Conservation (phyloP, 1,139 yeast genomes). For the Kazachstania sp. region DNA sequence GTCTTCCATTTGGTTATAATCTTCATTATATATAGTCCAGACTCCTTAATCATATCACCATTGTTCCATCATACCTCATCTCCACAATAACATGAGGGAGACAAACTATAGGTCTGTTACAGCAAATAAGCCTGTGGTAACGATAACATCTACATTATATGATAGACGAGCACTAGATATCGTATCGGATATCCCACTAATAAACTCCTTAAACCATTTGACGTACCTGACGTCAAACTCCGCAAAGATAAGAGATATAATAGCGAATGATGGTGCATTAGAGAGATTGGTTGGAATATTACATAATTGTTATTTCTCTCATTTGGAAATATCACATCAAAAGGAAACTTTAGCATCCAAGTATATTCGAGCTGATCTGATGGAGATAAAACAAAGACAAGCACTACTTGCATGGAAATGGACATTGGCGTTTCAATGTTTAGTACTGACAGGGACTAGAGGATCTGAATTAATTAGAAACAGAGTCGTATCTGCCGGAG, state of each 20-base stretch:
- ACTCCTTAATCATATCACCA: too few species aligned
- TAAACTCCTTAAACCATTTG: constrained; percentile 82
- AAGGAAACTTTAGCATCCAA: constrained; percentile 10
- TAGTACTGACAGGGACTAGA: constrained; percentile 83
- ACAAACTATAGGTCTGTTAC: constrained; percentile 74
- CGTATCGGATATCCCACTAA: constrained; percentile 81
- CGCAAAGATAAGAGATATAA: constrained; percentile 82
- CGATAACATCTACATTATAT: constrained; percentile 79
- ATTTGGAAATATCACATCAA: constrained; percentile 10
- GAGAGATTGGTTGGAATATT: constrained; percentile 80
- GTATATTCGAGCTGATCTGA: constrained; percentile 16
- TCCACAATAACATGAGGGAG: constrained; percentile 60
- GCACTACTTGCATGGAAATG: constrained; percentile 87
- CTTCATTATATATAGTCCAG: too few species aligned
- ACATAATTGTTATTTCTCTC: constrained; percentile 58
- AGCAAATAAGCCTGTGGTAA: constrained; percentile 80
- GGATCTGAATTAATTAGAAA: constrained; percentile 82
- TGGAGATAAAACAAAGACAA: constrained; percentile 32
- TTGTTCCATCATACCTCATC: too few species aligned
- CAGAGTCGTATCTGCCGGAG: constrained; percentile 84
- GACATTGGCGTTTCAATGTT: constrained; percentile 89
- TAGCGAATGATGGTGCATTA: constrained; percentile 83
- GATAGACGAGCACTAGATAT: constrained; percentile 91
- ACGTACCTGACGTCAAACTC: constrained; percentile 81
- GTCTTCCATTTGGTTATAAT: too few species aligned